These are phyloP conservation scores for Bipolaris cookei DNA, from an alignment of 2,329 filamentous ascomycete genomes.

Conservation along the genomic window DNA sequence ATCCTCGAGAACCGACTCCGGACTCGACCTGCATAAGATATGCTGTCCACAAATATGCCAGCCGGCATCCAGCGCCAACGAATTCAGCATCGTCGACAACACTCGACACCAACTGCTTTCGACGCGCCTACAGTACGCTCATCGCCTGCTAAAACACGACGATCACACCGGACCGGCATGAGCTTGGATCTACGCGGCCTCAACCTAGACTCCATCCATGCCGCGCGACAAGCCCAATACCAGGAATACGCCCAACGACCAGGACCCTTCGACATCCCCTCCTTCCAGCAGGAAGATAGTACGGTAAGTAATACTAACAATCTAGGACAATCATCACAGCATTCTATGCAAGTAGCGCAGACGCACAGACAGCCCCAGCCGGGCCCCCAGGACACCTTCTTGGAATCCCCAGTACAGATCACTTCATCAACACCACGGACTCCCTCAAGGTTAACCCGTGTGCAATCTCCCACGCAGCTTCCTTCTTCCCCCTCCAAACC, in stretches of 20 bases:
- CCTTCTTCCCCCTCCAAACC: constrained; percentile 44
- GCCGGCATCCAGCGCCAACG: constrained; percentile 75
- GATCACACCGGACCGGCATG: constrained; percentile 77
- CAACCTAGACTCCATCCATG: constrained; percentile 56
- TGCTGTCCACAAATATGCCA: constrained; percentile 76
- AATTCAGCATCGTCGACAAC: constrained; percentile 82
- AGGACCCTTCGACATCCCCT: constrained; percentile 37
- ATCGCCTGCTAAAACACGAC: constrained; percentile 65
- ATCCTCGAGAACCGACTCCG: constrained; percentile 59
- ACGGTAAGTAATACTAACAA: constrained; percentile 64
- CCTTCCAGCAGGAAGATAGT: constrained; percentile 57
- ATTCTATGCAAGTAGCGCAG: constrained; percentile 88
- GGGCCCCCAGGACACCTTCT: constrained; percentile 61
- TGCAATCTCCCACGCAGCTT: constrained; percentile 44
- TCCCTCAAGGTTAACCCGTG: constrained; percentile 41
- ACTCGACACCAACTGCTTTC: constrained; percentile 80
- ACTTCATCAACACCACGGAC: constrained; percentile 45
- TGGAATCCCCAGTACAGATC: constrained; percentile 49
- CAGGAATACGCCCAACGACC: constrained; percentile 47
- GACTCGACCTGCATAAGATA: constrained; percentile 74
- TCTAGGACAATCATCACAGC: constrained; percentile 69
- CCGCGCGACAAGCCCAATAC: constrained; percentile 47
- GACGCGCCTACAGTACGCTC: constrained; percentile 74
- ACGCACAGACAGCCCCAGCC: constrained; percentile 83
- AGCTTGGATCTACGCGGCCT: constrained; percentile 75